Conservation (phyloP, 2,329 filamentous ascomycete genomes). For the Arachnopeziza araneosa region DNA sequence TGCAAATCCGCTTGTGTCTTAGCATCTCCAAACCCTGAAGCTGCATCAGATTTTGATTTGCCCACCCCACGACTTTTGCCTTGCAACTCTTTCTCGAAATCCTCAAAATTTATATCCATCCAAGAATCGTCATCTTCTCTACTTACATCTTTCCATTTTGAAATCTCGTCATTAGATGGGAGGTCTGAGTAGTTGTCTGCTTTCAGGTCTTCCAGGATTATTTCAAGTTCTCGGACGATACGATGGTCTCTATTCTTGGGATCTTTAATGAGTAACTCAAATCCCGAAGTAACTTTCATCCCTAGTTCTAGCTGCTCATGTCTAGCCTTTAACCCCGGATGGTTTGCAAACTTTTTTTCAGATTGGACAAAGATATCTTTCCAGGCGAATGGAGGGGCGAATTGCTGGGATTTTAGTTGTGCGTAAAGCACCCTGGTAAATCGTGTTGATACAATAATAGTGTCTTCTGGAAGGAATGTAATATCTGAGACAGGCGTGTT, state of each 20-base stretch:
- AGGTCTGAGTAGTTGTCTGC: constrained; percentile 38
- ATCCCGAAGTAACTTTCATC: constrained; percentile 85
- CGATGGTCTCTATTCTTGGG: constrained; percentile 63
- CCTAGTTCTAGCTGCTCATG: constrained; percentile 54
- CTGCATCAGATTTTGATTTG: constrained; percentile 29
- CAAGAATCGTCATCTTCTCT: constrained; percentile 82
- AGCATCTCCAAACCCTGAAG: constrained; percentile 57
- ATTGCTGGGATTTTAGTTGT: constrained; percentile 82
- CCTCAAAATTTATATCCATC: constrained; percentile 86
- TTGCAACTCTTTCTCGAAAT: constrained; percentile 77
- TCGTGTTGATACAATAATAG: constrained; percentile 70
- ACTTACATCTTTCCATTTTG: constrained; percentile 53
- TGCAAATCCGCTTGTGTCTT: constrained; percentile 69
- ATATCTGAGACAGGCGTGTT: constrained; percentile 49
- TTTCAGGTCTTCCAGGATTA: constrained; percentile 70
- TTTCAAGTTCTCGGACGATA: constrained; percentile 65
- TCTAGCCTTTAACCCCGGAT: constrained; percentile 12
- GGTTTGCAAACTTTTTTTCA: constrained; percentile 27
- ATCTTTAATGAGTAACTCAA: constrained; percentile 77
- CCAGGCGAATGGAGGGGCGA: constrained; percentile 57
- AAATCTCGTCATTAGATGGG: constrained; percentile 70
- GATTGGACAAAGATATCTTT: constrained; percentile 32
- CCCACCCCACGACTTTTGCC: constrained; percentile 28
- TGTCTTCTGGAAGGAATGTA: constrained; percentile 68
- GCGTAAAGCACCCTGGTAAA: constrained; percentile 91